These are phyloP conservation scores for rapeseed (Brassica napus) DNA, from an alignment of 345 rosid genomes.

Conservation along the genomic window Da-Ae NC_063444.1:9226001-9226500, in stretches of 20 bases:
- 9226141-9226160: no score
- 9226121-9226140: no score
- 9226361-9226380: not conserved
- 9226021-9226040: no score
- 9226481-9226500: not conserved
- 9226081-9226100: no score
- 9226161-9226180: no score
- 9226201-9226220: not conserved
- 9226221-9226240: not conserved
- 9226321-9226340: not conserved
- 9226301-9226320: not conserved
- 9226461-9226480: not conserved
- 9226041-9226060: no score
- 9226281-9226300: not conserved
- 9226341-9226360: not conserved
- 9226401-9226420: not conserved
- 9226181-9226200: no score
- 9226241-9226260: not conserved
- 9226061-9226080: no score
- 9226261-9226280: not conserved
- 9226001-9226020: no score
- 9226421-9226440: not conserved
- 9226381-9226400: not conserved
- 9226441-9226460: not conserved
- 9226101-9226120: no score